Base-by-base conservation (phyloP, 192 early-diverging fungal species). In the Diversispora eburnea region DNA sequence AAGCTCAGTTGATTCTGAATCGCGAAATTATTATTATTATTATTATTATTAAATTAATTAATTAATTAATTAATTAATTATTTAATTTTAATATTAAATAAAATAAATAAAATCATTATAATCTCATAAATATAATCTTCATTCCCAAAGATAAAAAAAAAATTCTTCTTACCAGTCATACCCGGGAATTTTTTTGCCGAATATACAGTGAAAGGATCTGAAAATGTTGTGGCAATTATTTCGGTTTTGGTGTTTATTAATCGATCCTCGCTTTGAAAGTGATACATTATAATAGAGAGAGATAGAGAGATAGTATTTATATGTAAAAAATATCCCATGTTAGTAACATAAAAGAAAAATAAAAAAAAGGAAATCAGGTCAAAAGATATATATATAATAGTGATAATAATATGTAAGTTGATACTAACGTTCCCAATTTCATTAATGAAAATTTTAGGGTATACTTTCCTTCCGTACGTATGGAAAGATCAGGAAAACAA, bases 141-240 rank as follows among this genome's bases (percentile, higher is more conserved):
- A 17, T 52, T 56, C 6, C 2, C 25, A 33, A 33, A 33, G 25
- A 33, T 58, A 58, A 59, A 8, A 12, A 58, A 59, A 8, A 12
- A 62, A 62, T 43, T 41, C 17, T 22, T 15, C 41, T 62, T 84
- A 91, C 90, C 90, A 75, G 89, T 93, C 91, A 93, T 93, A 61
- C 91, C 91, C 0, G 91, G 91, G 70, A 91, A 93, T 68, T 91
- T 91, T 80, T 93, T 93, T 20, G 89, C 88, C 8, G 91, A 93
- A 73, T 86, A 93, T 49, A 93, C 91, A 22, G 88, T 91, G 67
- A 93, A 93, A 15, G 85, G 84, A 19, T 90, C 84, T 3, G 89
- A 89, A 72, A 82, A 86, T 3, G 82, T 79, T 52, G 83, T 81
- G 4, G 86, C 72, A 46, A 93, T 78, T 43, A 86, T 77, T 9